Evolutionary conservation across 345 rosid species (phyloP).

Genomic region (Eucalyptus regnans): DNA sequence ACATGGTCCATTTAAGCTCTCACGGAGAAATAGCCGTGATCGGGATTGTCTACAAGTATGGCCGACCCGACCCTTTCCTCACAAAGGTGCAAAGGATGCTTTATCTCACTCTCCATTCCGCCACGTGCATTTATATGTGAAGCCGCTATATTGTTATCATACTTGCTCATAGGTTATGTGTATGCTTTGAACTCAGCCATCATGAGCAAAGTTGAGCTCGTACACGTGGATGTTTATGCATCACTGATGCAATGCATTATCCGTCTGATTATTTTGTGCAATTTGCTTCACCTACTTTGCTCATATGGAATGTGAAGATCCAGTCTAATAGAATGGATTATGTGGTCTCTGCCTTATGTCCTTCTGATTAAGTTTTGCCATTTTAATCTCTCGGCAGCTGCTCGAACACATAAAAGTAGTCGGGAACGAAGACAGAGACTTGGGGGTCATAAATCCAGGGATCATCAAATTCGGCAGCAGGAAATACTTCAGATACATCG

Average conservation of each 20-base stretch:
- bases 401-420: conserved; percentile 14
- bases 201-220: background rate
- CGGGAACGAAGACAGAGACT: background rate
- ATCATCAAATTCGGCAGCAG: conserved; percentile 33
- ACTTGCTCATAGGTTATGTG: background rate
- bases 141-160: background rate
- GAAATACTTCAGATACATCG: conserved; percentile 53
- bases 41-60: conserved; percentile 42
- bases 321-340: background rate
- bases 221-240: background rate
- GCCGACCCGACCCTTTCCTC: conserved; percentile 48
- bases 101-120: background rate
- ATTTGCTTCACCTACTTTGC: background rate
- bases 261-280: background rate
- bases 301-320: background rate
- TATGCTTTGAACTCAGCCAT: background rate
- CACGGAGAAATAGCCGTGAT: conserved; percentile 23
- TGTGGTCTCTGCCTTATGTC: background rate
- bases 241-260: background rate
- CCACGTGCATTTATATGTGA: background rate
- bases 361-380: background rate
- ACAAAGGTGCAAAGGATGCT: conserved; percentile 17
- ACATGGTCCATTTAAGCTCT: conserved; percentile 39
- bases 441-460: conserved; percentile 44
- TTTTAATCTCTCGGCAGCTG: conserved; percentile 11